Evolutionary conservation across 192 early-diverging fungal species (phyloP).

Genomic region (Mortierella claussenii): DNA sequence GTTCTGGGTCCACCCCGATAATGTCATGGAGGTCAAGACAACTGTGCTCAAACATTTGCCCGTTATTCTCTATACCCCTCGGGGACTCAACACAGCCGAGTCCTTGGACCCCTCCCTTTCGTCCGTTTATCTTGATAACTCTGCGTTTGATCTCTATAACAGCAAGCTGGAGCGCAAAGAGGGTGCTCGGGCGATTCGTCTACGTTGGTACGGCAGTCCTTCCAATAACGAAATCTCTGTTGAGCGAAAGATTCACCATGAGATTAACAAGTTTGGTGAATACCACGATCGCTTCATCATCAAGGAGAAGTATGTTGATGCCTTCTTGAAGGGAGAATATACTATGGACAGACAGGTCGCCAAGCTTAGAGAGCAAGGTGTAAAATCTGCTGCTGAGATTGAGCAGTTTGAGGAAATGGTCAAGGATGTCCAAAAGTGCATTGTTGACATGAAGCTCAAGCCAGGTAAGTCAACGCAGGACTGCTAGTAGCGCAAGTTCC

Average conservation of each 20-base stretch:
- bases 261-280: constrained; percentile 84
- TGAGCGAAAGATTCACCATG: constrained; percentile 65
- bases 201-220: constrained; percentile 94
- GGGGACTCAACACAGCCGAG: constrained; percentile 66
- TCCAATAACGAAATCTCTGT: constrained; percentile 82
- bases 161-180: constrained; percentile 88
- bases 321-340: constrained; percentile 82
- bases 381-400: constrained; percentile 81
- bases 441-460: constrained; percentile 72
- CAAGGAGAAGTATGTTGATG: constrained; percentile 94
- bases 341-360: constrained; percentile 76
- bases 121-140: constrained; percentile 95
- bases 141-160: constrained; percentile 86
- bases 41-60: constrained; percentile 91
- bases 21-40: constrained; percentile 94
- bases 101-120: constrained; percentile 88
- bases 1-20: constrained; percentile 97
- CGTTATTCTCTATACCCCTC: constrained; percentile 88
- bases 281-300: constrained; percentile 92
- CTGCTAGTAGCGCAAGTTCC: no score
- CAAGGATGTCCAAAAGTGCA: constrained; percentile 74
- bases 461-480: constrained; percentile 61
- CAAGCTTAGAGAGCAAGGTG: constrained; percentile 80
- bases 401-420: constrained; percentile 75
- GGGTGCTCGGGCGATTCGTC: constrained; percentile 89